Base-by-base conservation (phyloP, 768 basidiomycete species). In the Boletus insuetus region DNA sequence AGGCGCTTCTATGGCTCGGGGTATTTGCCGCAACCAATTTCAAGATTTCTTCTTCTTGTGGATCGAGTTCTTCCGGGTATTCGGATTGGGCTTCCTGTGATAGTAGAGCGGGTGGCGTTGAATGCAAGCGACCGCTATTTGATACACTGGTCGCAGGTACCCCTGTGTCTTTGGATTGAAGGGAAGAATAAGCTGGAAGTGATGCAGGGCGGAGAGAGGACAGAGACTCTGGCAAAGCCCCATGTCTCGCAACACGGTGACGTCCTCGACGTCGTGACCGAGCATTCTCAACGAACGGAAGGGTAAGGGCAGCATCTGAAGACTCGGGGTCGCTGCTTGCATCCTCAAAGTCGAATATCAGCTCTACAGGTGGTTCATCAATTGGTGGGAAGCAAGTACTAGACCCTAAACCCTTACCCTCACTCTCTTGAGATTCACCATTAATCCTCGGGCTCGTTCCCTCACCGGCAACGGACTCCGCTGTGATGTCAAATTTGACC, bases 311-410 rank as follows among this genome's bases (percentile, higher is more conserved):
- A 13, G 62, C 70, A 22, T 69, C 69, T 24, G 64, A 57, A 24
- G 70, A 62, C 39, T 74, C 62, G 39, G 63, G 73, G 60, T 69
- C 56, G 31, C 68, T 69, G 9, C 47, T 65, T 35, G 79, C 81
- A 42, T 83, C 82, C 48, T 91, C 89, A 59, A 90, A 73, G 49
- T 82, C 81, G 58, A 91, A 91, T 38, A 91, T 81, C 74, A 84
- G 76, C 51, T 83, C 87, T 86, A 40, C 44, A n/a, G 22, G 32
- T 34, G 14, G 12, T 35, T 16, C 54, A 35, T 64, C 49, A 64
- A 50, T 29, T 13, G 4, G 37, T 8, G n/a, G 47, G 4, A 43
- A 50, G 11, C 22, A 48, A 39, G 24, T 10, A 40, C 2, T 32
- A 48, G 45, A 45, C 24, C 24, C 26, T 37, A 49, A 49, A 58